Percentiles rank a stretch among this genome's conserved stretches.
These are phyloP conservation scores for Cucumis sativus DNA, from an alignment of 306 rosid species.

Conservation along the genomic window Cucumber_9930_V3 NC_026661.2:8523001-8523500, in stretches of 20 bases:
- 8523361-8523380: constrained; percentile 84
- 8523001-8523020: constrained; percentile 59
- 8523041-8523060: constrained; percentile 82
- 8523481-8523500: constrained; percentile 41
- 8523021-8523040: constrained; percentile 42
- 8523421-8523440: background rate
- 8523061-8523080: constrained; percentile 62
- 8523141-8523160: too few relatives aligned
- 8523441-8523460: background rate
- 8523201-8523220: constrained; percentile 54
- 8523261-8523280: constrained; percentile 59
- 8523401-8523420: background rate
- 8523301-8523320: constrained; percentile 54
- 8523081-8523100: background rate
- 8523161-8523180: constrained; percentile 46
- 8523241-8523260: constrained; percentile 74
- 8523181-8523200: constrained; percentile 56
- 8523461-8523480: background rate
- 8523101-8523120: background rate
- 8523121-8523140: background rate
- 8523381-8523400: constrained; percentile 28
- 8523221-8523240: constrained; percentile 39
- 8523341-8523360: constrained; percentile 48
- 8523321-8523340: constrained; percentile 38
- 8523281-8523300: constrained; percentile 77